These are phyloP conservation scores for Lactarius psammicola DNA, from an alignment of 768 basidiomycete species.

Conservation along the genomic window DNA sequence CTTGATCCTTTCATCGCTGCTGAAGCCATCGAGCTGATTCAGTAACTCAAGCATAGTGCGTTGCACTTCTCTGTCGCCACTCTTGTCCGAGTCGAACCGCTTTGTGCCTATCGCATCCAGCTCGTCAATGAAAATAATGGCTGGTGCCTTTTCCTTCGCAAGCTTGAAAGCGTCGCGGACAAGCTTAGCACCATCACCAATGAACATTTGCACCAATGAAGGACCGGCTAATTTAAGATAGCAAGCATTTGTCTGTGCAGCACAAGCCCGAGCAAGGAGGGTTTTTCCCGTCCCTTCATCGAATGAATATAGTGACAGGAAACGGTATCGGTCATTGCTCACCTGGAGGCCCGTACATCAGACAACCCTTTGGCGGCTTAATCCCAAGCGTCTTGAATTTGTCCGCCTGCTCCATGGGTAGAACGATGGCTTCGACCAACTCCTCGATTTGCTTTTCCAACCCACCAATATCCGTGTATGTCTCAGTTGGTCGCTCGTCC, in stretches of 20 bases:
- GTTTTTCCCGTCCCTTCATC: constrained; percentile 90
- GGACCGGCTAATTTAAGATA: constrained; percentile 98
- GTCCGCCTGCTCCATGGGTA: constrained; percentile 98
- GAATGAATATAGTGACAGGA: constrained; percentile 1
- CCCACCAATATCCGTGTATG: constrained; percentile 96
- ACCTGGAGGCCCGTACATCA: constrained; percentile 99
- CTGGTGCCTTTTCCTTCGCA: constrained; percentile 96
- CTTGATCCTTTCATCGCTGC: constrained; percentile 97
- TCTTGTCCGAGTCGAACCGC: constrained; percentile 98
- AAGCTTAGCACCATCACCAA: constrained; percentile 98
- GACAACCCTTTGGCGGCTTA: constrained; percentile 92
- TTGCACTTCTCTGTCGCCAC: constrained; percentile 99
- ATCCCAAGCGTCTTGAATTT: constrained; percentile 99
- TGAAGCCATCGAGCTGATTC: constrained; percentile 97
- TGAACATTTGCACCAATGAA: constrained; percentile 99
- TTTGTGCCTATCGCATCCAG: constrained; percentile 99
- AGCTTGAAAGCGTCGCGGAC: constrained; percentile 98
- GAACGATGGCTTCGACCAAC: constrained; percentile 93
- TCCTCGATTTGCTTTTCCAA: constrained; percentile 99
- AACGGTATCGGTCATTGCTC: constrained; percentile 22
- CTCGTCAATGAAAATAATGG: constrained; percentile 99
- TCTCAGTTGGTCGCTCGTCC: constrained; percentile 96
- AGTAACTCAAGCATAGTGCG: constrained; percentile 99
- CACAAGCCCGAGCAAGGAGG: constrained; percentile 94
- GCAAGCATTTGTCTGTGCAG: constrained; percentile 96